phyloP scores from a whole-genome alignment of 1,284 basidiomycete genomes.

The Cryptococcus jaspeensis region DNA sequence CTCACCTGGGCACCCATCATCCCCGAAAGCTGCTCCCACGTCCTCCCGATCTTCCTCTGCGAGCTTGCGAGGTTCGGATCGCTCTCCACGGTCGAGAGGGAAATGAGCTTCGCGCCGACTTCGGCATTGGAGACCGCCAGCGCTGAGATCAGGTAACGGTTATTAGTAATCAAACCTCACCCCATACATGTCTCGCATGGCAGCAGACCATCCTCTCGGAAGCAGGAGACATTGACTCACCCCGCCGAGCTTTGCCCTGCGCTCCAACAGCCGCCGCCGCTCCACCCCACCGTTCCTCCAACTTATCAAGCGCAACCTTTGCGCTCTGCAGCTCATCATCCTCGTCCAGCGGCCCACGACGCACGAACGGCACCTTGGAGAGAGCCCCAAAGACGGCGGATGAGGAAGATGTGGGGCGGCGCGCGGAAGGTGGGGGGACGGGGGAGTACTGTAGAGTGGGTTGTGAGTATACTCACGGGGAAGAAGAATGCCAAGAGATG shows the following conservation, averaged over 20 bases:
- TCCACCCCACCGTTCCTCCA: constrained; percentile 85
- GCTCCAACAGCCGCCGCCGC: constrained; percentile 83
- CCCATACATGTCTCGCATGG: too few relatives aligned
- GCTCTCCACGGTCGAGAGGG: constrained; percentile 81
- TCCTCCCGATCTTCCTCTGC: constrained; percentile 75
- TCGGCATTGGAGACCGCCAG: constrained; percentile 73
- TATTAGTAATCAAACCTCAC: too few relatives aligned
- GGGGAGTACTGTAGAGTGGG: constrained; percentile 47
- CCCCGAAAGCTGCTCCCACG: constrained; percentile 78
- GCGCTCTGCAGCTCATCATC: constrained; percentile 73
- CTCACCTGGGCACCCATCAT: constrained; percentile 72
- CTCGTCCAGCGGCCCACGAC: constrained; percentile 51
- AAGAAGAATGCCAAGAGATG: too few relatives aligned
- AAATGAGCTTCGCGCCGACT: constrained; percentile 83
- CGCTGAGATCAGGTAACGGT: constrained; percentile 54
- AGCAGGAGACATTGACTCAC: constrained; percentile 52
- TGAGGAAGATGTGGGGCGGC: constrained; percentile 63
- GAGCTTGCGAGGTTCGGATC: constrained; percentile 76
- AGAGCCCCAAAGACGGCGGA: constrained; percentile 45
- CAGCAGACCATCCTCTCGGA: too few relatives aligned
- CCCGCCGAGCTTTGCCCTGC: constrained; percentile 72
- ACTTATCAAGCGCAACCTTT: constrained; percentile 82
- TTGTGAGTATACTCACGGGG: not conserved
- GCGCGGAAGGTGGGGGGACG: constrained; percentile 59
- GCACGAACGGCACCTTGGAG: constrained; percentile 40